Conservation (phyloP, 352 stramenopile genomes). For the Pilasporangium apinafurcum region DNA sequence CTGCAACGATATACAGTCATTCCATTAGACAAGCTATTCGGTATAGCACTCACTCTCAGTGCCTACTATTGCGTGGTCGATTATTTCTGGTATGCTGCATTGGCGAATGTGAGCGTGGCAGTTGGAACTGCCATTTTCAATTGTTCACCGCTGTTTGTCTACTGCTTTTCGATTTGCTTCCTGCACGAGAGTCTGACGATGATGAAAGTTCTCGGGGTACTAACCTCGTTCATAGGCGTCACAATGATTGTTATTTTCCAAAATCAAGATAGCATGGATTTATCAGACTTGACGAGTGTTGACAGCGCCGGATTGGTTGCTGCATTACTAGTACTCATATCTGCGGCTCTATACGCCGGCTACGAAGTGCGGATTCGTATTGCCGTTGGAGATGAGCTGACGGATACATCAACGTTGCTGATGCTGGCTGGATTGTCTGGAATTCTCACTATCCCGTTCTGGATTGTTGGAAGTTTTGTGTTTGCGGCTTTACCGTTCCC, state of each 20-base stretch:
- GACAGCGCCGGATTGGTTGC: conserved; percentile 23
- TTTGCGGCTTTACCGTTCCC: conserved; percentile 28
- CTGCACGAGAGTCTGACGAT: conserved; percentile 28
- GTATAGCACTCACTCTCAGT: conserved; percentile 29
- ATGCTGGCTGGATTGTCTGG: conserved; percentile 38
- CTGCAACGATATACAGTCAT: conserved; percentile 29
- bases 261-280: conserved; percentile 15
- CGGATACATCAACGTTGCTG: conserved; percentile 42
- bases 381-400: conserved; percentile 27
- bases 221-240: conserved; percentile 35
- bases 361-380: conserved; percentile 44
- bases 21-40: conserved; percentile 16
- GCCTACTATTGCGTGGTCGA: conserved; percentile 41
- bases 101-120: conserved; percentile 36
- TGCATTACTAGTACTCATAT: conserved; percentile 37
- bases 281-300: conserved; percentile 7
- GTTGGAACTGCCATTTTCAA: conserved; percentile 54
- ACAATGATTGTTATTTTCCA: conserved; percentile 40
- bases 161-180: conserved; percentile 62
- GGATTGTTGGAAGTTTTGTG: conserved; percentile 31
- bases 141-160: conserved; percentile 53
- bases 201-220: conserved; percentile 33
- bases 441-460: conserved; percentile 37
- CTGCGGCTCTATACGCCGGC: conserved; percentile 31
- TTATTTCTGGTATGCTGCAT: conserved; percentile 57